Conservation (phyloP, 2,329 filamentous ascomycete species). For the Aspergillus intermedius region DNA sequence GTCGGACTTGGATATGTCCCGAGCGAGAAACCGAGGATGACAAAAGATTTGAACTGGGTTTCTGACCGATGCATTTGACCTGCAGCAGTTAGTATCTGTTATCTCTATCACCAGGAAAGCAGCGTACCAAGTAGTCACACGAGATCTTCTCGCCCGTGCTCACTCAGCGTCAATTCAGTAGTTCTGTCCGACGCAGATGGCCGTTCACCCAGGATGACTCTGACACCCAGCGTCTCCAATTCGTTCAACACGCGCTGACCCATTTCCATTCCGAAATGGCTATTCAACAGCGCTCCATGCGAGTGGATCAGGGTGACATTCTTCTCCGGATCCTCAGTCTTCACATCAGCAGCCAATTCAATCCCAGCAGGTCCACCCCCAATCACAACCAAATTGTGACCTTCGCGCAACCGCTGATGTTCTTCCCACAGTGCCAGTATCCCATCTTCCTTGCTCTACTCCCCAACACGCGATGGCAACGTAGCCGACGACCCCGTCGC, state of each 20-base stretch:
- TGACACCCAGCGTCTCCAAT: conserved; percentile 43
- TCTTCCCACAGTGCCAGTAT: conserved; percentile 40
- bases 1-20: conserved; percentile 49
- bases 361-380: conserved; percentile 59
- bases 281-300: conserved; percentile 46
- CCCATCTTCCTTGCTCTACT: conserved; percentile 38
- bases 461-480: conserved; percentile 46
- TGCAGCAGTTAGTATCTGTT: conserved; percentile 16
- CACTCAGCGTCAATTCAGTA: conserved; percentile 28
- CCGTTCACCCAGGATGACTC: conserved; percentile 48
- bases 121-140: conserved; percentile 46
- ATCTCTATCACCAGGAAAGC: conserved; percentile 8
- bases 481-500: conserved; percentile 49
- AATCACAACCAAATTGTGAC: conserved; percentile 44
- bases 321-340: conserved; percentile 51
- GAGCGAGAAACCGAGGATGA: conserved; percentile 39
- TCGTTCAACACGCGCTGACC: conserved; percentile 35
- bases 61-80: conserved; percentile 57
- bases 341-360: conserved; percentile 55
- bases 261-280: conserved; percentile 43
- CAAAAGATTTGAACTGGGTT: conserved; percentile 49
- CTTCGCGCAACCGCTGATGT: conserved; percentile 41
- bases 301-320: conserved; percentile 54
- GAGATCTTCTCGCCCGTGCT: conserved; percentile 40
- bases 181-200: conserved; percentile 34